Evolutionary conservation across 1,284 basidiomycete genomes (phyloP).

Genomic region (Microbotryum silenes-acaulis): DNA sequence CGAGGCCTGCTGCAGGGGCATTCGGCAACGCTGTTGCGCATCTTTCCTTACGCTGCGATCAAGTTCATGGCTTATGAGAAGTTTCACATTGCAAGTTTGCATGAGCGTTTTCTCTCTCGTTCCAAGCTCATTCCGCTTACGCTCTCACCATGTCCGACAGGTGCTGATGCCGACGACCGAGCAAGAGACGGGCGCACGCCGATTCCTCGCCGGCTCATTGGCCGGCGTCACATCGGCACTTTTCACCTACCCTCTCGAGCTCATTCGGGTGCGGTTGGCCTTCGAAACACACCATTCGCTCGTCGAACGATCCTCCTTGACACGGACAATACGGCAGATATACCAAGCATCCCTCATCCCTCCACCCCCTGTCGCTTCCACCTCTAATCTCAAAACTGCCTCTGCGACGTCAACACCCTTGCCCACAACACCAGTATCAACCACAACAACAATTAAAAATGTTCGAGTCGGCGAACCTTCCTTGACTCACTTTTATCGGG

Average conservation of each 20-base stretch:
- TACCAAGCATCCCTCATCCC: slow-evolving; percentile 54
- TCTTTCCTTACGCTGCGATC: slow-evolving; percentile 92
- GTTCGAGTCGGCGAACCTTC: slow-evolving; percentile 41
- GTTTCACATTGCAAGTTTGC: slow-evolving; percentile 56
- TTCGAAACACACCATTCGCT: slow-evolving; percentile 44
- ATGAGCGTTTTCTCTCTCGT: not conserved
- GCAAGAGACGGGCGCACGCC: slow-evolving; percentile 67
- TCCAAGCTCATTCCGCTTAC: not conserved
- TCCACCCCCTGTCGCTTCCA: slow-evolving; percentile 36
- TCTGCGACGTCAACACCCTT: slow-evolving; percentile 11
- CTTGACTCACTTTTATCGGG: slow-evolving; percentile 86
- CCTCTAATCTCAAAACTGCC: slow-evolving; percentile 25
- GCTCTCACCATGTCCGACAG: slow-evolving; percentile 31
- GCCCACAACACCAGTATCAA: slow-evolving; percentile 4
- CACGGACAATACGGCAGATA: slow-evolving; percentile 56
- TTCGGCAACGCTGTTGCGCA: slow-evolving; percentile 66
- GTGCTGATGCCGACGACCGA: slow-evolving; percentile 74
- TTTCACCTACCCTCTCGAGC: slow-evolving; percentile 88
- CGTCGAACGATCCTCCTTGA: slow-evolving; percentile 53
- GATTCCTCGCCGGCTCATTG: slow-evolving; percentile 79
- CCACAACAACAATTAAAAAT: slow-evolving; percentile 33
- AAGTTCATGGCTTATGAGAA: slow-evolving; percentile 98
- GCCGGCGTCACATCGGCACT: slow-evolving; percentile 84
- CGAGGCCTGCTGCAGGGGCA: slow-evolving; percentile 90
- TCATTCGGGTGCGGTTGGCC: slow-evolving; percentile 91